These are phyloP conservation scores for Termitomyces sp. DNA, from an alignment of 768 basidiomycete genomes.

Conservation along the genomic window DNA sequence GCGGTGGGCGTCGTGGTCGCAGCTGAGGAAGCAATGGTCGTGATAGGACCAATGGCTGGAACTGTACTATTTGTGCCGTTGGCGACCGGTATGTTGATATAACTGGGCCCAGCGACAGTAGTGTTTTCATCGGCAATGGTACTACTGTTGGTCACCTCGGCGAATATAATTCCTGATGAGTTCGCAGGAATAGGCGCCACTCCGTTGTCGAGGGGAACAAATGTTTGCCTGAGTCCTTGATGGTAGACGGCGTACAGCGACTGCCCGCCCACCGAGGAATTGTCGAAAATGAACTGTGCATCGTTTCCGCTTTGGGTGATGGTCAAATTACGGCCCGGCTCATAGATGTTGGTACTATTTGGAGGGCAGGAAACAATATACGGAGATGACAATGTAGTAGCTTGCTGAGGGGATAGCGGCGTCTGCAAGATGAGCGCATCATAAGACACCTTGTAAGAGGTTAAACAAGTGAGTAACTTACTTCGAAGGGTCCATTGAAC, in stretches of 20 bases:
- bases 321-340: constrained; percentile 35
- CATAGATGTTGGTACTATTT: constrained; percentile 37
- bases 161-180: constrained; percentile 8
- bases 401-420: constrained; percentile 13
- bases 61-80: constrained; percentile 5
- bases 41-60: not conserved
- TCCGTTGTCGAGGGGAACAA: constrained; percentile 11
- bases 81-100: constrained; percentile 3
- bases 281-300: constrained; percentile 17
- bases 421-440: constrained; percentile 8
- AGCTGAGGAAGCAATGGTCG: not conserved
- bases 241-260: constrained; percentile 35
- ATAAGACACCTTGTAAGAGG: not conserved
- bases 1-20: not conserved
- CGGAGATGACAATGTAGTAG: constrained; percentile 21
- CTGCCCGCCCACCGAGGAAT: constrained; percentile 3
- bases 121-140: not conserved
- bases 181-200: constrained; percentile 7
- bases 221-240: constrained; percentile 26
- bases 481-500: constrained; percentile 42
- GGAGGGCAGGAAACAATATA: constrained; percentile 43
- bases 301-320: constrained; percentile 21
- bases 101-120: constrained; percentile 10
- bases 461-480: not conserved
- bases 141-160: constrained; percentile 8